Conservation (phyloP, 495 filamentous ascomycete genomes). For the Aspergillus incahuasiensis region DNA sequence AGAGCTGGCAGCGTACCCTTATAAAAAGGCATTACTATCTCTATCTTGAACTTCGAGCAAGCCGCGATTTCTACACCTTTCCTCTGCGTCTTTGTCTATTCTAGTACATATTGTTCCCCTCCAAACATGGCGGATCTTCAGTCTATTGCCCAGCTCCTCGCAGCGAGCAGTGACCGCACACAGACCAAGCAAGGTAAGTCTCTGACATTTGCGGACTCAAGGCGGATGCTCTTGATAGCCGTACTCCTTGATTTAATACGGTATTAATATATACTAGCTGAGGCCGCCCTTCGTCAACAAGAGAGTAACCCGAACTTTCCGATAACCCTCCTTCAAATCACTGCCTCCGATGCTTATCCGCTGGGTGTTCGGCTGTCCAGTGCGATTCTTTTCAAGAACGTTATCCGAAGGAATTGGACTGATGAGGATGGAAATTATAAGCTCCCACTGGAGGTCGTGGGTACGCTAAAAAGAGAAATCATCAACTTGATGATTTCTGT, state of each 20-base stretch:
- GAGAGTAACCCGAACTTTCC: constrained; percentile 81
- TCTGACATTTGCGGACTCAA: constrained; percentile 9
- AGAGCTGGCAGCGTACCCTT: background rate
- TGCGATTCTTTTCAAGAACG: constrained; percentile 97
- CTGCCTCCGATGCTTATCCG: constrained; percentile 63
- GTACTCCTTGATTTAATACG: background rate
- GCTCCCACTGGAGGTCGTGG: constrained; percentile 72
- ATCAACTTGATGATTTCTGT: constrained; percentile 95
- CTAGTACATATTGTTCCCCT: constrained; percentile 21
- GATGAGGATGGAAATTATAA: constrained; percentile 92
- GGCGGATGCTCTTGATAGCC: background rate
- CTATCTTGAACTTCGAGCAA: background rate
- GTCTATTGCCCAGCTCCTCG: constrained; percentile 70
- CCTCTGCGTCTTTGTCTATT: background rate
- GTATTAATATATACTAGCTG: constrained; percentile 54
- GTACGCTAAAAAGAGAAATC: constrained; percentile 85
- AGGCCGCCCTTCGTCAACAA: constrained; percentile 66
- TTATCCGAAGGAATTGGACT: constrained; percentile 85
- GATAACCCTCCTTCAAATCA: constrained; percentile 81
- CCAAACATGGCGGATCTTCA: constrained; percentile 71
- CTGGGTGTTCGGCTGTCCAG: constrained; percentile 79
- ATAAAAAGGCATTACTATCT: background rate
- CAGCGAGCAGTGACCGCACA: constrained; percentile 78
- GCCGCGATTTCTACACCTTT: background rate
- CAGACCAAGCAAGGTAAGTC: constrained; percentile 81